phyloP scores from a whole-genome alignment of 768 basidiomycete genomes.

The Collybia mongolica region DNA sequence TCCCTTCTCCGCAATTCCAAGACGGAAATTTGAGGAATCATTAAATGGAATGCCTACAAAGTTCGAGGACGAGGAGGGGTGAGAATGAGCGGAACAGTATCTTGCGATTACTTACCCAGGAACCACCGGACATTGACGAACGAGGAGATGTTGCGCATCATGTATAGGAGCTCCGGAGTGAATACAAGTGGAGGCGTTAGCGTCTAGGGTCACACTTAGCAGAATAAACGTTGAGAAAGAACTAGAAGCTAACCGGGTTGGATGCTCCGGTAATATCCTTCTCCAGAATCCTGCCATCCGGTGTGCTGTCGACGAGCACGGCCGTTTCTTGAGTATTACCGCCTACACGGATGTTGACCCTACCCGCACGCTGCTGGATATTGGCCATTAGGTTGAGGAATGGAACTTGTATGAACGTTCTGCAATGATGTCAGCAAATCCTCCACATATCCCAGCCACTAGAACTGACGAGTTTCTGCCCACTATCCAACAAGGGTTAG shows the following conservation, averaged over 20 bases:
- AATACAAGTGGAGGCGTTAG: conserved; percentile 68
- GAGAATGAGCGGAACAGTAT: not conserved
- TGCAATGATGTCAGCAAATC: conserved; percentile 13
- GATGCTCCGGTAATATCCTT: conserved; percentile 17
- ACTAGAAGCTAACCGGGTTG: conserved; percentile 14
- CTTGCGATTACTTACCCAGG: conserved; percentile 34
- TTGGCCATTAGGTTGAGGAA: conserved; percentile 81
- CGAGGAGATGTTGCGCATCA: conserved; percentile 61
- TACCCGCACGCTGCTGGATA: conserved; percentile 62
- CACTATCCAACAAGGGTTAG: conserved; percentile 2
- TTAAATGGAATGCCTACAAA: conserved; percentile 59
- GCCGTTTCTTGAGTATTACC: conserved; percentile 81
- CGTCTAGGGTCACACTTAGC: conserved; percentile 35
- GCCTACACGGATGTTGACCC: conserved; percentile 66
- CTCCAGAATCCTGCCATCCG: conserved; percentile 33
- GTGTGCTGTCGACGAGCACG: conserved; percentile 44
- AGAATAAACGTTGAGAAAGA: not conserved
- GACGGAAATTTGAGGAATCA: conserved; percentile 51
- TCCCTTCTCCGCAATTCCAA: conserved; percentile 57
- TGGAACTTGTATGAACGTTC: conserved; percentile 49
- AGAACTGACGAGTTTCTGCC: conserved; percentile 13
- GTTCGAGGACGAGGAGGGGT: not conserved
- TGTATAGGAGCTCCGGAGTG: conserved; percentile 65
- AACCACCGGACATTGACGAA: conserved; percentile 70
- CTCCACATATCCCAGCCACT: conserved; percentile 1